Evolutionary conservation across 352 stramenopile species (phyloP), one percentile per base, ranked within the genome.

Genomic region (Achlya hypogyna): DNA sequence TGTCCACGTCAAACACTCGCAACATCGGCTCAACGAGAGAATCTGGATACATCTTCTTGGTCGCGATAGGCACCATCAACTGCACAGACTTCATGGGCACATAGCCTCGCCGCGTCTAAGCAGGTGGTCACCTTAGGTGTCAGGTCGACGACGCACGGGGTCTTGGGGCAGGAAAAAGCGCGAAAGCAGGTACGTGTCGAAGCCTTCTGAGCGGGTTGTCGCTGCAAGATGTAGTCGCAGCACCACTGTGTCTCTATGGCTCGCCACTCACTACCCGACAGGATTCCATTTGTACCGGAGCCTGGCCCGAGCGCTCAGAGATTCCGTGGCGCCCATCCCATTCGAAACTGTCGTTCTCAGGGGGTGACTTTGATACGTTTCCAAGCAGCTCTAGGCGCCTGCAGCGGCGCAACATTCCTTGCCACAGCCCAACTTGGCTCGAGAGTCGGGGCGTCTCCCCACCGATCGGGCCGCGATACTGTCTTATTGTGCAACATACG

Each of bases 1-100:
- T 5, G 34, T 67, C 42, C 18, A 67, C n/a, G 60, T 67, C 60
- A 42, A 67, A 67, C 59, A 59, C 27, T 12, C 18, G 59, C 47
- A 23, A 65, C 22, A n/a, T 34, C 27, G 60, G 29, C 38, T 25
- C 60, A 58, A n/a, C 20, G 20, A 38, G n/a, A n/a, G n/a, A n/a
- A n/a, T n/a, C 16, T 5, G 23, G 12, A 6, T 8, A 22, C 40
- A 18, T 16, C n/a, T 25, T 58, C 27, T 67, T 59, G 1, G 16
- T n/a, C n/a, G n/a, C n/a, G n/a, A n/a, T n/a, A n/a, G n/a, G n/a
- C n/a, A n/a, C n/a, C n/a, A n/a, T n/a, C n/a, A n/a, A n/a, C n/a
- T 6, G 22, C 10, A 47, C 27, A 8, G 29, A 16, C 6, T 67
- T 45, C 20, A 43, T 25, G 12, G 60, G 60, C 9, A 67, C 35